Percentiles rank a stretch among this genome's conserved stretches.
phyloP scores from a whole-genome alignment of 352 stramenopile species.

The Globisporangium polare region DNA sequence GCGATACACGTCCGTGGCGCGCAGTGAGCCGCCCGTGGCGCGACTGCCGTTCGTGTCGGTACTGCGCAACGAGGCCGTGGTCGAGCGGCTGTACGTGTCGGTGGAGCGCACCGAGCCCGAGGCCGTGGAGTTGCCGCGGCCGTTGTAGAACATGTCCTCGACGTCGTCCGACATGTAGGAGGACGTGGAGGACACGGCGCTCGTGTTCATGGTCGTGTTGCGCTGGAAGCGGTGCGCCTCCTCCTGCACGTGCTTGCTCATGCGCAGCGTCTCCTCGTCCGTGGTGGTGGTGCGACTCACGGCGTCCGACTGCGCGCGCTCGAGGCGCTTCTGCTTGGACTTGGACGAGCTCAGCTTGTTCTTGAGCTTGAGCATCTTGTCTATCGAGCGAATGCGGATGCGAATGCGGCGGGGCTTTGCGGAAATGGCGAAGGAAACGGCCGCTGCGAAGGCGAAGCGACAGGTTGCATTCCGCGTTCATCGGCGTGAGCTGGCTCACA shows the following conservation, averaged over 20 bases:
- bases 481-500: not conserved
- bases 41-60: slow-evolving; percentile 8
- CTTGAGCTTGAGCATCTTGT: slow-evolving; percentile 63
- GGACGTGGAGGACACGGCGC: slow-evolving; percentile 16
- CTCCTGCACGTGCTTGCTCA: slow-evolving; percentile 40
- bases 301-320: slow-evolving; percentile 25
- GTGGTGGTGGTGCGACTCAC: slow-evolving; percentile 12
- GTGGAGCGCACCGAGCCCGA: slow-evolving; percentile 20
- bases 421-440: not conserved
- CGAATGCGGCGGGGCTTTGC: not conserved
- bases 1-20: slow-evolving; percentile 40
- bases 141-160: slow-evolving; percentile 63
- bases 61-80: slow-evolving; percentile 1
- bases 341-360: slow-evolving; percentile 45
- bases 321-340: slow-evolving; percentile 31
- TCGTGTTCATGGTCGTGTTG: slow-evolving; percentile 29
- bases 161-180: slow-evolving; percentile 59
- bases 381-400: no score
- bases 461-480: not conserved
- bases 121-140: slow-evolving; percentile 6
- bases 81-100: slow-evolving; percentile 28
- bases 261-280: slow-evolving; percentile 37
- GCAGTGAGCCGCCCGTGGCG: slow-evolving; percentile 19
- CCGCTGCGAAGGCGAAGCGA: not conserved
- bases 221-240: slow-evolving; percentile 31